These are phyloP conservation scores for Calophaca sinica DNA, from an alignment of 306 rosid genomes.

Conservation along the genomic window DNA sequence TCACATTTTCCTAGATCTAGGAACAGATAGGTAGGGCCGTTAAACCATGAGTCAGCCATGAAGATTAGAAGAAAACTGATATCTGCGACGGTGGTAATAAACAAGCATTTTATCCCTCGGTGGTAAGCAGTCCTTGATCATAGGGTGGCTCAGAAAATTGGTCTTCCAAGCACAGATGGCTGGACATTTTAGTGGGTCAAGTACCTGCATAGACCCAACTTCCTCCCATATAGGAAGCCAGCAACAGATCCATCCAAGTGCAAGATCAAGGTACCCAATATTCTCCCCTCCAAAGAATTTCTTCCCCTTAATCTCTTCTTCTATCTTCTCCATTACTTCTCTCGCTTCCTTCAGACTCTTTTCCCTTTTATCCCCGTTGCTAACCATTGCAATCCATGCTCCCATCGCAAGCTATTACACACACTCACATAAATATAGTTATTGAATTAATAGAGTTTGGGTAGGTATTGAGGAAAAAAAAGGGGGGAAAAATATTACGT, in stretches of 20 bases:
- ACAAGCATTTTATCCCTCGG: constrained; percentile 46
- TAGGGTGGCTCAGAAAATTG: constrained; percentile 44
- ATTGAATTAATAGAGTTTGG: too few relatives aligned
- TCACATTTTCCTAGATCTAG: too few relatives aligned
- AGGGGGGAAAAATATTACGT: too few relatives aligned
- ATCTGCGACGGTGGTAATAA: constrained; percentile 39
- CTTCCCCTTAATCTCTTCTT: constrained; percentile 52
- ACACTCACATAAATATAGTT: too few relatives aligned
- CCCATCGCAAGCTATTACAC: constrained; percentile 32
- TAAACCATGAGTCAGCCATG: neutral
- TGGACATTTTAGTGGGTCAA: constrained; percentile 51
- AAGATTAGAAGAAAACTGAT: constrained; percentile 1
- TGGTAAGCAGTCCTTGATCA: constrained; percentile 51
- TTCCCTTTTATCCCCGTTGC: neutral
- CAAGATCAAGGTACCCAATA: constrained; percentile 61
- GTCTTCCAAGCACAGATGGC: constrained; percentile 43
- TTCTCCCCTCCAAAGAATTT: constrained; percentile 56
- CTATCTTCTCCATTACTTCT: constrained; percentile 53
- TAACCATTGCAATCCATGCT: constrained; percentile 33
- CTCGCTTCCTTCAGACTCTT: neutral
- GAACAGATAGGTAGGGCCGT: too few relatives aligned
- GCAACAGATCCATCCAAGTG: constrained; percentile 59
- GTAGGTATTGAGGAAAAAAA: too few relatives aligned
- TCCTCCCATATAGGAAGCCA: constrained; percentile 62
- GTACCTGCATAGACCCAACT: constrained; percentile 45